Evolutionary conservation across 805 yeast species (phyloP).

Genomic region (Scheffersomyces amazonensis): DNA sequence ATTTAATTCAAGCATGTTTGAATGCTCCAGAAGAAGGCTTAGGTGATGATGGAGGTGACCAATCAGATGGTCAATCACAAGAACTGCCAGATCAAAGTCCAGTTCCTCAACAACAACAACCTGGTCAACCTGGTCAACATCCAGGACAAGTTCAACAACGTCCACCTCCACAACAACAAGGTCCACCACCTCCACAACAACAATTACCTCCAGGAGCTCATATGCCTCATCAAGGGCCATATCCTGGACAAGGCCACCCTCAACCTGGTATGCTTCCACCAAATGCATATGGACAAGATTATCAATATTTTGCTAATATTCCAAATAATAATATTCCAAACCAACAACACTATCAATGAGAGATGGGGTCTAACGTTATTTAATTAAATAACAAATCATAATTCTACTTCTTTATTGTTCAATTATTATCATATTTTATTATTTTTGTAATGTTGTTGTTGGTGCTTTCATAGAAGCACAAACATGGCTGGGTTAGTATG

Average conservation of each 20-base stretch:
- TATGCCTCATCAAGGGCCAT: slow-evolving; percentile 44
- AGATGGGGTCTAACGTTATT: too few relatives aligned
- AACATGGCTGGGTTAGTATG: too few relatives aligned
- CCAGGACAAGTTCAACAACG: slow-evolving; percentile 24
- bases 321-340: slow-evolving; percentile 47
- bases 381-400: too few relatives aligned
- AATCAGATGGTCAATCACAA: slow-evolving; percentile 48
- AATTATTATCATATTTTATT: too few relatives aligned
- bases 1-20: slow-evolving; percentile 92
- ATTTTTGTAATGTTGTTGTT: too few relatives aligned
- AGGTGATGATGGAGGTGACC: slow-evolving; percentile 59
- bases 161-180: slow-evolving; percentile 27
- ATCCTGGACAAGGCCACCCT: slow-evolving; percentile 31
- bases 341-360: slow-evolving; percentile 55
- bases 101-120: slow-evolving; percentile 25
- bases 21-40: slow-evolving; percentile 91
- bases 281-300: slow-evolving; percentile 45
- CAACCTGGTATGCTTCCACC: slow-evolving; percentile 45
- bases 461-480: too few relatives aligned
- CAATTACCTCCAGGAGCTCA: slow-evolving; percentile 39
- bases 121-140: slow-evolving; percentile 16
- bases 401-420: too few relatives aligned
- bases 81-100: slow-evolving; percentile 42
- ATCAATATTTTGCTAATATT: slow-evolving; percentile 59
- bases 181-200: slow-evolving; percentile 30